Evolutionary conservation across 345 rosid genomes (phyloP).

Genomic region (Alliaria petiolata): DNA sequence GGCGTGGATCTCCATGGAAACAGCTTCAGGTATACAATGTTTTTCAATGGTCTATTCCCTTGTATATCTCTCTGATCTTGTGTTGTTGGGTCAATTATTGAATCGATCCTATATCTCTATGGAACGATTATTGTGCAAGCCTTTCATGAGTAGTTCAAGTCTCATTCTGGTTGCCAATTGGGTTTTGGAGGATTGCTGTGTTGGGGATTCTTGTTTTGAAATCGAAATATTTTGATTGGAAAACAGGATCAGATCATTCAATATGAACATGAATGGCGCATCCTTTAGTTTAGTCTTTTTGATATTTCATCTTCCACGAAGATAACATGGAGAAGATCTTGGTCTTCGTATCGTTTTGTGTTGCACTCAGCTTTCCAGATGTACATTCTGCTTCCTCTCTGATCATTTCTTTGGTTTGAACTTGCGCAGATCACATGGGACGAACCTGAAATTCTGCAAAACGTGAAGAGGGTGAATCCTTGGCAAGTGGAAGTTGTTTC

Average conservation of each 20-base stretch:
- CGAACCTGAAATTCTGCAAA: constrained; percentile 74
- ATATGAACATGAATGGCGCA: neutral
- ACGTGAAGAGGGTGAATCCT: constrained; percentile 68
- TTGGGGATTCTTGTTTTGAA: neutral
- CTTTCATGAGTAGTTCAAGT: neutral
- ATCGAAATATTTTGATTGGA: neutral
- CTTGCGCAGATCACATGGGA: constrained; percentile 74
- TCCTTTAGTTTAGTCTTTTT: neutral
- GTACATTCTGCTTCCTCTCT: no score
- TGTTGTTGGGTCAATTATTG: neutral
- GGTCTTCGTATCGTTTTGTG: no score
- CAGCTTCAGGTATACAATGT: constrained; percentile 64
- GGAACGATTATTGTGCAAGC: neutral
- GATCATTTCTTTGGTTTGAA: no score
- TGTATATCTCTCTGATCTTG: neutral
- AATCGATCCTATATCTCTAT: neutral
- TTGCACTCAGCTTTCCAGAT: no score
- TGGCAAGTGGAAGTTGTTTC: constrained; percentile 76
- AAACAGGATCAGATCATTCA: neutral
- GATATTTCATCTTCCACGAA: neutral
- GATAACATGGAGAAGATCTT: no score
- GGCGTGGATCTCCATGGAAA: constrained; percentile 89
- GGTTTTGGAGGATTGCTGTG: neutral
- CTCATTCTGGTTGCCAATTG: neutral
- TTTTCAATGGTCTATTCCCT: neutral